These are phyloP conservation scores for Talaromyces atroroseus DNA, from an alignment of 2,329 filamentous ascomycete genomes.

Conservation along the genomic window DNA sequence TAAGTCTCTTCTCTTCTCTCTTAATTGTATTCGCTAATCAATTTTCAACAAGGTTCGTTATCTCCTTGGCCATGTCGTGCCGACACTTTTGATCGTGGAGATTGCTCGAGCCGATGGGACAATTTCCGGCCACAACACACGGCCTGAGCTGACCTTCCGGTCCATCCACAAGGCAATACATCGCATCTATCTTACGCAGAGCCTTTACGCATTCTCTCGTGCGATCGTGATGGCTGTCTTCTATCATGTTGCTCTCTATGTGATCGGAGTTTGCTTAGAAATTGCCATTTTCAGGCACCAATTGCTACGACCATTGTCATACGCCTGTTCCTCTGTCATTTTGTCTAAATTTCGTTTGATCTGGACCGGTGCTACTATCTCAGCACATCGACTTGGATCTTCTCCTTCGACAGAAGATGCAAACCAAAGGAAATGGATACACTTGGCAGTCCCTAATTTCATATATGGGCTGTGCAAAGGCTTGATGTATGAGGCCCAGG, in stretches of 20 bases:
- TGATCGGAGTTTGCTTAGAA: not conserved
- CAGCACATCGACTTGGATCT: not conserved
- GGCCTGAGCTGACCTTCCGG: not conserved
- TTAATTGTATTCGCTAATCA: not conserved
- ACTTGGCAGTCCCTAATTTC: not conserved
- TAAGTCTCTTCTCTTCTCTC: not conserved
- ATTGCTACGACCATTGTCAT: not conserved
- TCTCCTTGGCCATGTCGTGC: not conserved
- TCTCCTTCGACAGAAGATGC: not conserved
- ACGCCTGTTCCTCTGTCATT: not conserved
- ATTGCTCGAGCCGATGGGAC: not conserved
- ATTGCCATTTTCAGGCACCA: not conserved
- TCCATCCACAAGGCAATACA: not conserved
- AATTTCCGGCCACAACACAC: not conserved
- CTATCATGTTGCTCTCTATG: not conserved
- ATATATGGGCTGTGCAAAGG: not conserved
- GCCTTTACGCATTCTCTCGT: not conserved
- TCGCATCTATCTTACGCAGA: not conserved
- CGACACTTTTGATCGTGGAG: not conserved
- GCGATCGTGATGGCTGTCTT: not conserved
- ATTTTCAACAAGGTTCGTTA: not conserved
- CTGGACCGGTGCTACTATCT: not conserved
- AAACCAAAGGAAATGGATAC: not conserved
- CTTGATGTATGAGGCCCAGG: not conserved
- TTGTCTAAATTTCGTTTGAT: not conserved